Evolutionary conservation across 108 stramenopile species (phyloP).

Genomic region (Schizochytrium sp.): DNA sequence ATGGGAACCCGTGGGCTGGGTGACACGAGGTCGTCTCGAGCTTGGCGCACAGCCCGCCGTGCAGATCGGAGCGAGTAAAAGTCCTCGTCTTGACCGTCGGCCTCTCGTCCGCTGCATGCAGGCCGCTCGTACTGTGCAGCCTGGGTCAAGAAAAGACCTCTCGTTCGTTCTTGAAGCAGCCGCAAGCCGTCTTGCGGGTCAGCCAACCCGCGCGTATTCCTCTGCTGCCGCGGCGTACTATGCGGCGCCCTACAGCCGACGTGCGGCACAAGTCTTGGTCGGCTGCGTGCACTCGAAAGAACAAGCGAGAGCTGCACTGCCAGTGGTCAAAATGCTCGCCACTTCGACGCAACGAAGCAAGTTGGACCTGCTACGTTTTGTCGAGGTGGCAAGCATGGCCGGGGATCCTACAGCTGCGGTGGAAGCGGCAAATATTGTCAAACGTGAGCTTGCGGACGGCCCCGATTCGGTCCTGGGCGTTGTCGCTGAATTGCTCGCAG

Average conservation of each 20-base stretch:
- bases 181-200: not conserved
- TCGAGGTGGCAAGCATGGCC: not conserved
- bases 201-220: not conserved
- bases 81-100: not conserved
- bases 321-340: not conserved
- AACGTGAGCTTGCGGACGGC: too few relatives aligned
- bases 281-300: not conserved
- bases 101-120: not conserved
- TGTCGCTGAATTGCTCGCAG: too few relatives aligned
- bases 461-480: too few relatives aligned
- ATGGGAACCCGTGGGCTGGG: not conserved
- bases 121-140: not conserved
- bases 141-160: not conserved
- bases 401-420: not conserved
- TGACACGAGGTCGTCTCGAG: not conserved
- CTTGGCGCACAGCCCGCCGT: not conserved
- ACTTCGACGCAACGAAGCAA: not conserved
- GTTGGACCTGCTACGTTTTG: not conserved
- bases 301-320: not conserved
- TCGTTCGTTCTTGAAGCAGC: not conserved
- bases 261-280: not conserved
- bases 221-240: not conserved
- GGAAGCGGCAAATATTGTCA: not conserved
- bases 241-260: not conserved
- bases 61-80: not conserved